Conservation (phyloP, 139 green algal genomes). For the Trebouxia sp. region DNA sequence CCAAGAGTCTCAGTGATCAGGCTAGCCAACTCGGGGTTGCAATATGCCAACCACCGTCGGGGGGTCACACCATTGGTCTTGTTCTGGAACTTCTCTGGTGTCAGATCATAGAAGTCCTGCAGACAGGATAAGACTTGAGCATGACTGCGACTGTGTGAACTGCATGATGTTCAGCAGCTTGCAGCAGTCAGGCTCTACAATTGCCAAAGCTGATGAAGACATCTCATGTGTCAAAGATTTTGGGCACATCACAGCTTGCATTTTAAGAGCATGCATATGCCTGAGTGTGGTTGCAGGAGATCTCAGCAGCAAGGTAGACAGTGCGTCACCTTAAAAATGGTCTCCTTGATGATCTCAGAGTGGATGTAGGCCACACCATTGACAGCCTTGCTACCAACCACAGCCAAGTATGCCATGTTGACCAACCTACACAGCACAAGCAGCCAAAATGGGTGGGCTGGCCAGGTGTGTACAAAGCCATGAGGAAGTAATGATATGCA, state of each 20-base stretch:
- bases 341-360: conserved; percentile 93
- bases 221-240: no score
- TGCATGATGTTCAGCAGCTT: background rate
- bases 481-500: background rate
- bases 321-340: conserved; percentile 72
- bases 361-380: conserved; percentile 97
- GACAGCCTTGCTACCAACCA: conserved; percentile 84
- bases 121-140: background rate
- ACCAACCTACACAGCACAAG: conserved; percentile 61
- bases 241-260: no score
- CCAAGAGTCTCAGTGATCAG: conserved; percentile 76
- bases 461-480: background rate
- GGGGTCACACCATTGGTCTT: conserved; percentile 99
- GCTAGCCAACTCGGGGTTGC: conserved; percentile 73
- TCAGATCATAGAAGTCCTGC: conserved; percentile 84
- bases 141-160: background rate
- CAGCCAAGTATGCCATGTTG: conserved; percentile 96
- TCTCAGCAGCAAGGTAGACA: background rate
- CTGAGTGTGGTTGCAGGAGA: background rate
- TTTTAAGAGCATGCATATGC: background rate
- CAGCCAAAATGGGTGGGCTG: background rate
- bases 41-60: conserved; percentile 90
- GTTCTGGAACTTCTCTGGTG: conserved; percentile 96
- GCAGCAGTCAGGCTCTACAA: background rate
- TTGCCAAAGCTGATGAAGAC: no score